Evolutionary conservation across 2,329 filamentous ascomycete species (phyloP).

Genomic region (Blastomyces percursus): DNA sequence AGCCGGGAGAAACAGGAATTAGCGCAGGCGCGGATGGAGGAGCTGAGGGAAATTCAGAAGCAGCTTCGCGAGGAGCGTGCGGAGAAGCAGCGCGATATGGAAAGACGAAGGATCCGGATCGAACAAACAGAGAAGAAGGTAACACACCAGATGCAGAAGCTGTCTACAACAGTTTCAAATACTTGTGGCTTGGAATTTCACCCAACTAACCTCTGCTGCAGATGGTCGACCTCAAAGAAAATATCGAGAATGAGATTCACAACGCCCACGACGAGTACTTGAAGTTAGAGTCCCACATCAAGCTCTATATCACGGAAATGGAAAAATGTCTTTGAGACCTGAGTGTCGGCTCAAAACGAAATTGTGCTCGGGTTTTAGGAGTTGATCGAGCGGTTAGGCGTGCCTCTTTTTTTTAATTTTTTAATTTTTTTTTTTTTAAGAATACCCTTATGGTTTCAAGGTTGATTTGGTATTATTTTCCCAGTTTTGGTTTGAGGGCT

Average conservation of each 20-base stretch:
- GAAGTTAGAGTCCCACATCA: slow-evolving; percentile 96
- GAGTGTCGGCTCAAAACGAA: neutral
- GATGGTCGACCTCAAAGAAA: slow-evolving; percentile 97
- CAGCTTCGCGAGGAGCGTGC: slow-evolving; percentile 72
- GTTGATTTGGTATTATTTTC: neutral
- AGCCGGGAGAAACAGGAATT: slow-evolving; percentile 70
- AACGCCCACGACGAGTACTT: slow-evolving; percentile 86
- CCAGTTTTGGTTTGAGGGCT: neutral
- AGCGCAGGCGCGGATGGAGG: slow-evolving; percentile 82
- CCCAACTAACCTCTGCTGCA: slow-evolving; percentile 28
- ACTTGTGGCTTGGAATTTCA: slow-evolving; percentile 14
- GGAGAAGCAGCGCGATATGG: slow-evolving; percentile 84
- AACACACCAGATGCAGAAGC: slow-evolving; percentile 20
- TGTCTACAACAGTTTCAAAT: neutral
- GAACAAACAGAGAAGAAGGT: slow-evolving; percentile 99
- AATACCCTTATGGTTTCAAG: neutral
- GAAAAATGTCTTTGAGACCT: slow-evolving; percentile 60
- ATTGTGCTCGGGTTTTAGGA: neutral
- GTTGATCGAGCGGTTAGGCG: neutral
- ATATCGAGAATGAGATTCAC: slow-evolving; percentile 89
- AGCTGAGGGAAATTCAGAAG: slow-evolving; percentile 67
- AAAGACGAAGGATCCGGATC: slow-evolving; percentile 81
- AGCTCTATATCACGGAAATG: slow-evolving; percentile 97
- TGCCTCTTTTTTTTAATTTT: neutral
- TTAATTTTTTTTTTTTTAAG: neutral